Evolutionary conservation across 805 yeast genomes (phyloP), one percentile per base, ranked within the genome.

Genomic region (Cyberlindnera samutprakarnensis): DNA sequence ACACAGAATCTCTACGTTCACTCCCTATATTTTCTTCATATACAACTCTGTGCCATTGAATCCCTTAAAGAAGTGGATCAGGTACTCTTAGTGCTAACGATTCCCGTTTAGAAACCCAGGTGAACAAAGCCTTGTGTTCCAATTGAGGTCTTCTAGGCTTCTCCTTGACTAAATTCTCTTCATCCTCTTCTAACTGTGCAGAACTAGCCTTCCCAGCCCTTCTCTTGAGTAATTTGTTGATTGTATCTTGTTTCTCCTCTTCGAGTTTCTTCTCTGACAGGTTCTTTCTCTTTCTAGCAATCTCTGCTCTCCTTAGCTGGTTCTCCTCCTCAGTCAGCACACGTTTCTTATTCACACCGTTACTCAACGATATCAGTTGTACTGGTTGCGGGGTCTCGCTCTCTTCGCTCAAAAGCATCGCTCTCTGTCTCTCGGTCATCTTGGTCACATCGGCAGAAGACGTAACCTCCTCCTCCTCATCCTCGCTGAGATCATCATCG

Each of bases 211-310:
- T 81, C 29, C 74, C 75, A 1, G 96, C 95, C 41, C 95, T 70
- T 55, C 88, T 76, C 57, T 84, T 79, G 42, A 90, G 64, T 42
- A 90, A 62, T 54, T 84, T 85, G 54, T 90, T 90, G 42, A 90
- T 67, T 0, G 96, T 88, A 42, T 90, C 96, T 50, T 78, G 73
- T 53, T 92, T 92, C 56, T 92, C 97, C 54, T 85, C 96, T 50
- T 88, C 96, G 25, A 85, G 60, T 42, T 80, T 75, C 59, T 80
- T 79, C 47, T 79, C 87, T 44, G 79, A 77, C 47, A 86, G 70
- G 51, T 90, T 88, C 54, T 82, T 83, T 43, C 98, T 68, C 55
- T 87, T 75, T 47, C 97, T 70, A 0, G 96, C 90, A 47, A 75
- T 78, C 53, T 90, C 98, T 1, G 94, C 84, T 41, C 87, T 76